A percentile compares a stretch with the other conserved stretches of the same genome.
These are phyloP conservation scores for Zoysia japonica DNA, from an alignment of 176 grass and related monocot species.

Conservation along the genomic window DNA sequence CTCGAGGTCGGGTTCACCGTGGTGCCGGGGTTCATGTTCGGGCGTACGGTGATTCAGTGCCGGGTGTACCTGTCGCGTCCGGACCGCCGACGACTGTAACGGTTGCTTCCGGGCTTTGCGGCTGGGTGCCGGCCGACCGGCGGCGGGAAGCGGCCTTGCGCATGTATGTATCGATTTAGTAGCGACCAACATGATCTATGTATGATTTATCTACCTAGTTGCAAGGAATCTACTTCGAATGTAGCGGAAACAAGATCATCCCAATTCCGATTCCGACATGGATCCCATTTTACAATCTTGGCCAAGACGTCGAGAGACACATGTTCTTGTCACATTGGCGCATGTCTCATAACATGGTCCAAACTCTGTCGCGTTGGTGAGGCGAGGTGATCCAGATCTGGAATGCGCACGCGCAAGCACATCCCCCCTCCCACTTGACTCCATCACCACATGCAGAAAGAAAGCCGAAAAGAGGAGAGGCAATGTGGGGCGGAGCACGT, in stretches of 20 bases:
- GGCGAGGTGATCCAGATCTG: constrained; percentile 34
- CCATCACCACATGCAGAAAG: background rate
- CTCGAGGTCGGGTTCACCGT: constrained; percentile 75
- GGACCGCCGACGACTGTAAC: constrained; percentile 20
- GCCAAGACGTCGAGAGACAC: background rate
- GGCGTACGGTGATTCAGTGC: constrained; percentile 68
- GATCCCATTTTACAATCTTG: constrained; percentile 20
- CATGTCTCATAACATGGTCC: constrained; percentile 10
- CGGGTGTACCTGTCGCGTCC: constrained; percentile 59
- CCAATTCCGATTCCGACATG: background rate
- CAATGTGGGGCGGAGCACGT: background rate
- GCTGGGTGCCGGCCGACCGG: background rate
- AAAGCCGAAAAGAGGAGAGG: constrained; percentile 32
- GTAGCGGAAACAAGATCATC: constrained; percentile 23
- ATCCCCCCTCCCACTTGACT: constrained; percentile 12
- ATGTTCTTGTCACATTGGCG: background rate
- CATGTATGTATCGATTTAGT: background rate
- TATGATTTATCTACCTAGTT: constrained; percentile 16
- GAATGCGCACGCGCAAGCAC: constrained; percentile 26
- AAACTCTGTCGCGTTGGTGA: background rate
- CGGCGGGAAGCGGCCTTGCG: background rate
- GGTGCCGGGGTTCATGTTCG: constrained; percentile 79
- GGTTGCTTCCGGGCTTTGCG: too few relatives aligned
- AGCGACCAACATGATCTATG: background rate
- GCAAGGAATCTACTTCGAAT: background rate